Evolutionary conservation across 805 yeast species (phyloP).

Genomic region (Lipomyces anomalus): DNA sequence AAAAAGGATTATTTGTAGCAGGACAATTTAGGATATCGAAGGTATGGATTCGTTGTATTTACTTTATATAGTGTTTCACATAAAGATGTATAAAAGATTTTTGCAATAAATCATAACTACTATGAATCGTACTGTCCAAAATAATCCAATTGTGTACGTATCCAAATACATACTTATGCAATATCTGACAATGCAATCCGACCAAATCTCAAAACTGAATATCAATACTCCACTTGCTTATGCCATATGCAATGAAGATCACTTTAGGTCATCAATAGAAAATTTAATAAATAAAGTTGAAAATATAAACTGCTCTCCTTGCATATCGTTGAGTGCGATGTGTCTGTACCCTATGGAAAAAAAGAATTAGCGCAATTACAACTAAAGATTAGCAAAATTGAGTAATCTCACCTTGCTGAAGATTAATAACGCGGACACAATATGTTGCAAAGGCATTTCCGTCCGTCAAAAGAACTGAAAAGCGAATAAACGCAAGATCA

Average conservation of each 20-base stretch:
- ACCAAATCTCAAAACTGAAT: too few species aligned
- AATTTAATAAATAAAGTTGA: constrained; percentile 46
- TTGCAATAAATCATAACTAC: constrained; percentile 46
- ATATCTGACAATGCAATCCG: too few species aligned
- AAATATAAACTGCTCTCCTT: constrained; percentile 72
- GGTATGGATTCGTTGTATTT: too few species aligned
- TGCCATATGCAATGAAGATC: too few species aligned
- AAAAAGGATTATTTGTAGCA: constrained; percentile 75
- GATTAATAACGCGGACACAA: constrained; percentile 53
- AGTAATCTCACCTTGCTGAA: constrained; percentile 56
- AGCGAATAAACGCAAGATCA: constrained; percentile 35
- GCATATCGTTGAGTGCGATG: constrained; percentile 64
- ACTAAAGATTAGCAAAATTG: too few species aligned
- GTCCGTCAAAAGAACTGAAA: constrained; percentile 32
- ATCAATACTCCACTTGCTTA: too few species aligned
- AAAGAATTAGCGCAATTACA: too few species aligned
- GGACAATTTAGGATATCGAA: too few species aligned
- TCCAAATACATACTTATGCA: too few species aligned
- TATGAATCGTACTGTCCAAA: too few species aligned
- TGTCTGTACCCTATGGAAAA: constrained; percentile 51
- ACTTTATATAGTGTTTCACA: neutral
- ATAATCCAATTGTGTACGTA: too few species aligned
- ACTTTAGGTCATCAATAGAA: too few species aligned
- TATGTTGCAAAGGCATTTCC: constrained; percentile 49
- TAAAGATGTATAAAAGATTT: neutral